phyloP scores from a whole-genome alignment of 1,284 basidiomycete genomes.

The Ganoderma sp. region DNA sequence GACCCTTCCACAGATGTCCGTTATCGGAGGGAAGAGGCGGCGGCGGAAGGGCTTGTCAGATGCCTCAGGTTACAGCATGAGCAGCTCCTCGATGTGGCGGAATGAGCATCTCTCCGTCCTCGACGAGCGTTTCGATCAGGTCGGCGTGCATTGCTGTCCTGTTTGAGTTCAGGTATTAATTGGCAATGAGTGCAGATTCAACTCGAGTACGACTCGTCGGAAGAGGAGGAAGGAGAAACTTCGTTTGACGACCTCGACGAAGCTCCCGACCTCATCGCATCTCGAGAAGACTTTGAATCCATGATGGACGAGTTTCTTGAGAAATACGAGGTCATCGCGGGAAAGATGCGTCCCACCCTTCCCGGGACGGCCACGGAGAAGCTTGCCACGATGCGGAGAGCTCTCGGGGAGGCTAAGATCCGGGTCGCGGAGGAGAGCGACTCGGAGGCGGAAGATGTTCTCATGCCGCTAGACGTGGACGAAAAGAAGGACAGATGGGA shows the following conservation, averaged over 20 bases:
- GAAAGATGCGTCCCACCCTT: conserved; percentile 81
- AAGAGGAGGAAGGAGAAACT: conserved; percentile 59
- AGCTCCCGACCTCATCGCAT: conserved; percentile 77
- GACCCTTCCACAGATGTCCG: conserved; percentile 70
- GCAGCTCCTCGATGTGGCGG: conserved; percentile 93
- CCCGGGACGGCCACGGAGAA: conserved; percentile 77
- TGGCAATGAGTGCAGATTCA: conserved; percentile 57
- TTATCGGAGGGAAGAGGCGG: conserved; percentile 79
- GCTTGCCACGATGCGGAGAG: conserved; percentile 76
- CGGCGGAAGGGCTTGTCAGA: conserved; percentile 79
- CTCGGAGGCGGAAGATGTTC: conserved; percentile 55
- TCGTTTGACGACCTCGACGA: conserved; percentile 61
- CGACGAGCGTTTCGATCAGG: conserved; percentile 95
- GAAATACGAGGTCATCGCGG: conserved; percentile 91
- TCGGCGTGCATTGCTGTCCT: conserved; percentile 37
- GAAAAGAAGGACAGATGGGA: conserved; percentile 89
- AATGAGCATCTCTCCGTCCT: conserved; percentile 88
- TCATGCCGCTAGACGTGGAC: conserved; percentile 59
- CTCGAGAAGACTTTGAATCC: conserved; percentile 85
- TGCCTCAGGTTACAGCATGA: conserved; percentile 95
- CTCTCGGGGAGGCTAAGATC: conserved; percentile 75
- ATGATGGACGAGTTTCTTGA: conserved; percentile 96
- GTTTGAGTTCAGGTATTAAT: not conserved
- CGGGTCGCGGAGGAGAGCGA: conserved; percentile 43
- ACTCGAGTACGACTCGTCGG: conserved; percentile 76